Evolutionary conservation across 192 early-diverging fungal genomes (phyloP), one percentile per base, ranked within the genome.

Genomic region (Umbelopsis isabellina): DNA sequence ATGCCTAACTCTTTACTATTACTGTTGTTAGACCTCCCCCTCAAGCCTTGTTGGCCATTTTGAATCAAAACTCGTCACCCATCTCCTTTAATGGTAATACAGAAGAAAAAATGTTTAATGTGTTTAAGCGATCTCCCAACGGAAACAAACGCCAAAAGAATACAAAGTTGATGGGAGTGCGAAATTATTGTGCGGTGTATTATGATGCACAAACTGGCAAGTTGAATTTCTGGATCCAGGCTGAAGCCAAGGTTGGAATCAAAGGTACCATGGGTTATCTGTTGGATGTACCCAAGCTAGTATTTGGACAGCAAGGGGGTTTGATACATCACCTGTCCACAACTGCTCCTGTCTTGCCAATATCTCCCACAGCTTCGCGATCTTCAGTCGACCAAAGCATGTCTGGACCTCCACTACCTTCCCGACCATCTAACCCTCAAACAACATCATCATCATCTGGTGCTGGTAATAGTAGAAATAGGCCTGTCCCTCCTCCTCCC

Each of bases 91-190:
- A 89, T 73, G 81, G 79, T 9, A 72, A 70, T 58, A 91, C 91
- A 8, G 83, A 86, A 46, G 93, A 95, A 52, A 76, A 85, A 47
- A 93, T 95, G 91, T 83, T 89, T 68, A 80, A 87, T 25, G 72
- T 90, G 45, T 95, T 95, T 70, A 81, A 83, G 21, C 30, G 80
- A 65, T 90, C 91, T 61, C 89, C 91, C 49, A 86, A 92, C 61
- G 91, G 90, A 15, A 81, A 78, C 65, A 74, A 61, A 50, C 69
- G 74, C 66, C 48, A 69, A 68, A 41, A 79, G 50, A 74, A 79
- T 49, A 73, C 69, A 33, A 79, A 79, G 21, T 33, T 79, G 3
- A 74, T 79, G 77, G 77, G 77, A 25, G 64, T 65, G 69, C 69
- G 77, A 41, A 79, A 79, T 37, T 79, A 79, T 47, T 74, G 69